phyloP scores from a whole-genome alignment of 495 filamentous ascomycete genomes.

The Paragyromitra xinjiangensis region DNA sequence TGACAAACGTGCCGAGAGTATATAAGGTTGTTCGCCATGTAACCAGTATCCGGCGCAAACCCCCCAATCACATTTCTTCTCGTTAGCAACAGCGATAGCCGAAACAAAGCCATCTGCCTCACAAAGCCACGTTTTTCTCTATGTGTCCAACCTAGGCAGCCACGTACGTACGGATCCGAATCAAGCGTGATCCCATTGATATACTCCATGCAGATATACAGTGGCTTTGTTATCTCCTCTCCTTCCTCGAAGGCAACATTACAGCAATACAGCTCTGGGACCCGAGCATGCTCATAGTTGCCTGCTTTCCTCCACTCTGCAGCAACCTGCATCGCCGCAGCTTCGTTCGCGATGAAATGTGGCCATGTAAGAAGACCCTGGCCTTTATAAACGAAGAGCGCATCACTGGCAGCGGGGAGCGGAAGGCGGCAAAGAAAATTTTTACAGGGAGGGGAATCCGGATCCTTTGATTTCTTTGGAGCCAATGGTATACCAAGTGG shows the following conservation, averaged over 20 bases:
- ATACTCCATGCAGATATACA: constrained; percentile 7
- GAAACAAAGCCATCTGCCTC: constrained; percentile 22
- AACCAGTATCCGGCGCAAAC: background rate
- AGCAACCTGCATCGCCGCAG: constrained; percentile 1
- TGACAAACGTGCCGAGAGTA: background rate
- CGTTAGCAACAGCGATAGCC: background rate
- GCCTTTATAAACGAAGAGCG: constrained; percentile 17
- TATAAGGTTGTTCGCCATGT: background rate
- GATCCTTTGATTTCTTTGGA: background rate
- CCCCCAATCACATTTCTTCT: background rate
- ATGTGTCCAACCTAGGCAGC: constrained; percentile 1
- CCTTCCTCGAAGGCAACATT: background rate
- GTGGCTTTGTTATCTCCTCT: background rate
- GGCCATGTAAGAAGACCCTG: background rate
- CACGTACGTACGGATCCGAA: background rate
- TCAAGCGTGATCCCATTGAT: background rate
- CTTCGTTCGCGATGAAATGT: constrained; percentile 12
- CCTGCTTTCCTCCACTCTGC: background rate
- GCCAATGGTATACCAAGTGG: background rate
- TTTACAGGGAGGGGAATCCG: too few relatives aligned
- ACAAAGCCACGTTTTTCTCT: constrained; percentile 27
- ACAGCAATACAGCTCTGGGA: constrained; percentile 4
- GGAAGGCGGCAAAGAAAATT: background rate
- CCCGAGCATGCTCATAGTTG: background rate
- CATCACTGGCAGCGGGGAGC: background rate